phyloP scores from a whole-genome alignment of 225 moss, liverwort and hornwort genomes.

The Marchantia paleacea region DNA sequence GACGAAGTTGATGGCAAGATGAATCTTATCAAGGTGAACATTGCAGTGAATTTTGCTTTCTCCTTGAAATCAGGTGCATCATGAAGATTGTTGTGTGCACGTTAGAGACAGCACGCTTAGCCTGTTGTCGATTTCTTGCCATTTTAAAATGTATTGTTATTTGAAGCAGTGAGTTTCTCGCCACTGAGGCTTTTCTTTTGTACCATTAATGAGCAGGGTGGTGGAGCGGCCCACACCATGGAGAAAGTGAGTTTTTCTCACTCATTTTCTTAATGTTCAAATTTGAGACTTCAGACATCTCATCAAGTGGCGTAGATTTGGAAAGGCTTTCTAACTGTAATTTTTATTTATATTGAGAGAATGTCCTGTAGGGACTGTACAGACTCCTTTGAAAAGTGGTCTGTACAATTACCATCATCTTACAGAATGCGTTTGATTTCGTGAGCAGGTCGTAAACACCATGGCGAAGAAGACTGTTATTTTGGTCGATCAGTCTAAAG shows the following conservation, averaged over 20 bases:
- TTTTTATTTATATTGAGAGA: not conserved
- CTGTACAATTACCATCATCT: not conserved
- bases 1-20: conserved; percentile 87
- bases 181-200: not conserved
- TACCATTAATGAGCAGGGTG: conserved; percentile 47
- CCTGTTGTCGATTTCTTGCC: no score
- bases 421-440: not conserved
- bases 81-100: no score
- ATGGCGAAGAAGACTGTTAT: conserved; percentile 87
- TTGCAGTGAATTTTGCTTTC: no score
- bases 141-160: not conserved
- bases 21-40: conserved; percentile 70
- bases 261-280: no score
- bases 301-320: not conserved
- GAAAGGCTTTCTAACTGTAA: no score
- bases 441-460: conserved; percentile 66
- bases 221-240: conserved; percentile 95
- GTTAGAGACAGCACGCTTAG: no score
- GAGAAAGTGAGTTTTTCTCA: conserved; percentile 54
- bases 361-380: not conserved
- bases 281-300: not conserved
- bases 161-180: not conserved
- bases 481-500: conserved; percentile 84
- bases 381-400: not conserved
- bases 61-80: no score